Base-by-base conservation (phyloP, 2,329 filamentous ascomycete species). In the Calonectria leucothoes region DNA sequence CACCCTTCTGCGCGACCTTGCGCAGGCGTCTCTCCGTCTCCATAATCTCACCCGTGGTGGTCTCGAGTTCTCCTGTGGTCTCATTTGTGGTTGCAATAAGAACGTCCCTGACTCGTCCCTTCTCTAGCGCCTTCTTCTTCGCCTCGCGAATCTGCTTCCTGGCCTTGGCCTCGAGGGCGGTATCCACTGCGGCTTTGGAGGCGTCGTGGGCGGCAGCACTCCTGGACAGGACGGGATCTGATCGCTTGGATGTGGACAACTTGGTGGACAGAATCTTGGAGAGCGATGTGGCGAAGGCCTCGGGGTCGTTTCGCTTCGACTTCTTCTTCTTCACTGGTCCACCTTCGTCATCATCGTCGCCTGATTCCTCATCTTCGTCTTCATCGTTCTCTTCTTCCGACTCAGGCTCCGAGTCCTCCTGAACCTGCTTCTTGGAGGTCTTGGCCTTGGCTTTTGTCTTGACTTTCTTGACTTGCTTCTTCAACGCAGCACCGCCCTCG, bases 241-340 rank as follows among this genome's bases (percentile, higher is more conserved):
- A 89, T 29, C 96, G 94, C 82, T 95, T 95, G 37, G 94, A 91
- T 10, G 91, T 92, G 2, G 95, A 93, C 12, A 98, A 89, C 86
- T 98, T 98, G 64, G 95, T 96, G 70, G 92, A 93, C 55, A 99
- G 90, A 82, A 99, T 98, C 85, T 97, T 98, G 78, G 94, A 94
- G 80, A 99, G 95, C 65, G 95, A 98, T 1, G 93, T 98, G 29
- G 96, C 95, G 84, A 99, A 98, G 66, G 95, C 95, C 76, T 90
- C 88, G 3, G 97, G 96, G 84, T 99, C 96, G 85, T 98, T 98
- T 82, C 96, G 93, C 86, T 98, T 98, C 17, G 93, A 92, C 81
- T 92, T 94, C 45, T 82, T 82, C 75, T 86, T 85, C 59, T 78
- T 82, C 15, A 80, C 65, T 84, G 48, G 84, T 48, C 81, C 57